Base-by-base conservation (phyloP, 768 basidiomycete genomes). In the Suillus weaverae region DNA sequence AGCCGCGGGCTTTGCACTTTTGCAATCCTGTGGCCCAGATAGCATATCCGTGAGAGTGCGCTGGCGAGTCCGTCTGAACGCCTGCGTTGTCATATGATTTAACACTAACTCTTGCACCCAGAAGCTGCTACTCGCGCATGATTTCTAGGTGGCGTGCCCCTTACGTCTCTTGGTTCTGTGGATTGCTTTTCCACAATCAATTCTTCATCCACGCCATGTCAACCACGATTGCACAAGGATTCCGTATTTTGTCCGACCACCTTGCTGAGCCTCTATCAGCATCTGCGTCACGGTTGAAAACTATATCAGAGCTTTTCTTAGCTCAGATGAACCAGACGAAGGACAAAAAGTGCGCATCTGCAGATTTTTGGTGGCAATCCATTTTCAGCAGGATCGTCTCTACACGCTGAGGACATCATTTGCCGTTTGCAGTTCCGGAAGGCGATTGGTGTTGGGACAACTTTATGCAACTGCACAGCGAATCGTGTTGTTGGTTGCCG, bases 381-480 rank as follows among this genome's bases (percentile, higher is more conserved):
- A 95, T 99, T 73, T 92, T 94, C 80, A 92, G 91, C 73, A 80
- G n/a, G n/a, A n/a, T n/a, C n/a, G n/a, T 97, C 76, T 90, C 94
- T 43, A 36, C 91, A 92, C 68, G 97, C 97, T 13, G 97, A 99
- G 83, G 94, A 88, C 77, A 99, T 74, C 85, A 95, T 62, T 81
- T 99, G 43, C 84, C 92, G 65, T 98, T 96, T 75, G 97, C 97
- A 26, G 97, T 99, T 0, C 97, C 96, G 1, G 97, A 62, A 96
- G 97, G 44, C 80, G 65, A 99, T 99, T 76, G 97, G 96, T 86
- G 96, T 98, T 13, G 97, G 97, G 32, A 99, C 97, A 50, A 96
- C 95, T 41, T 83, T 99, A 36, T 99, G 97, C 13, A 41, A n/a
- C 6, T 18, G 39, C 78, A 87, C 96, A 80, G 97, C 96, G 43